Base-by-base conservation (phyloP, 805 yeast species). In the Schwanniomyces vanrijiae region DNA sequence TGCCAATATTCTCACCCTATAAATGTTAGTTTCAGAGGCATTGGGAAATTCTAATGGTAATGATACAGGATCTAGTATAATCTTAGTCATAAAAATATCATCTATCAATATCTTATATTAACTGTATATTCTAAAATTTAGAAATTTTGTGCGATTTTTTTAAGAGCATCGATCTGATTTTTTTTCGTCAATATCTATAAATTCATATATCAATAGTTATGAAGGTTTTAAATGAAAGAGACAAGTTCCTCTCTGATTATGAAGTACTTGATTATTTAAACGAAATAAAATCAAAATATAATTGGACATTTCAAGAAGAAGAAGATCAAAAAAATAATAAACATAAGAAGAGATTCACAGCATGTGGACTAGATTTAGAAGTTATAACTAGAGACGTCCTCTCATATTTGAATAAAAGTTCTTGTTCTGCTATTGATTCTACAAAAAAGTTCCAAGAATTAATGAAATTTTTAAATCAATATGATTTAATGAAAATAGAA, bases 401-500 rank as follows among this genome's bases (percentile, higher is more conserved):
- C 13, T 59, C 68, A 21, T 80, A 77, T 54, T 58, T 81, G 20
- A 54, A 53, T 29, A 54, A 60, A 42, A 64, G 56, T 22, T 57
- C 71, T 1, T 55, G 63, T 28, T 54, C 62, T 10, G 39, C 31
- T 4, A 58, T 68, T 20, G 54, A 55, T 5, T 46, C 60, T 10
- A 45, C 42, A n/a, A 64, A 56, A 2, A 48, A 52, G 3, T 64
- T 72, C 35, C 51, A 42, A n/a, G 56, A 61, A 24, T 71, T 83
- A 46, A 69, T 85, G 71, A 40, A 52, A 0, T 74, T 68, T 22
- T 60, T 84, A 42, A 75, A 78, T 48, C 55, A 69, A 28, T 83
- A 77, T 50, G 77, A 76, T 24, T 70, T 92, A 45, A 90, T 86
- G 68, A 88, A 89, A 64, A 83, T 88, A 21, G 99, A 92, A 60